Conservation (phyloP, 2,329 filamentous ascomycete genomes). For the Cordyceps javanica region DNA sequence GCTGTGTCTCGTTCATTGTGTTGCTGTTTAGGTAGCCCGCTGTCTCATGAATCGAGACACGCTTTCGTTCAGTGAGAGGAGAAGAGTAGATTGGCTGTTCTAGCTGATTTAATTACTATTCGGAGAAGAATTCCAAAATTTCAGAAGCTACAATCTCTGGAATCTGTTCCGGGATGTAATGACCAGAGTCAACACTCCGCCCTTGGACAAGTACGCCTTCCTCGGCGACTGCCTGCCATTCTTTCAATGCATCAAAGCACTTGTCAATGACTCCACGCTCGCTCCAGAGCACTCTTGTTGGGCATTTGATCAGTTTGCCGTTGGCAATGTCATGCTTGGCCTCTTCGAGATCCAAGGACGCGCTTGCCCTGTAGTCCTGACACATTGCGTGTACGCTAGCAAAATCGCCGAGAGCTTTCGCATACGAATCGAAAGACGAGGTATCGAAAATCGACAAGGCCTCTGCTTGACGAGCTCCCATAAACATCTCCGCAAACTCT, state of each 20-base stretch:
- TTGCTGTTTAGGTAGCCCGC: too few relatives aligned
- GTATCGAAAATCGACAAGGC: constrained; percentile 29
- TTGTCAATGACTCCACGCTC: constrained; percentile 41
- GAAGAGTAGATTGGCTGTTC: neutral
- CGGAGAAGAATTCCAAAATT: constrained; percentile 32
- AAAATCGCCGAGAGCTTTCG: constrained; percentile 33
- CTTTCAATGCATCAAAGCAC: constrained; percentile 40
- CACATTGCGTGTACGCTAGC: constrained; percentile 42
- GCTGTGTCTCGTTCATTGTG: too few relatives aligned
- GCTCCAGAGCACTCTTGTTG: constrained; percentile 46
- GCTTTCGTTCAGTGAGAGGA: neutral
- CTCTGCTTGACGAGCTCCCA: constrained; percentile 25
- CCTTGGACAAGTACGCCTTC: constrained; percentile 31
- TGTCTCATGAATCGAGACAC: neutral
- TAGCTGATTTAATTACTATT: constrained; percentile 21
- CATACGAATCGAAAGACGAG: constrained; percentile 35
- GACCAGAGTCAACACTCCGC: constrained; percentile 38
- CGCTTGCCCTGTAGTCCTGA: constrained; percentile 50
- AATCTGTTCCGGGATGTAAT: constrained; percentile 46
- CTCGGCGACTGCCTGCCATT: constrained; percentile 43
- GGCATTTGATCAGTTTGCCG: constrained; percentile 38
- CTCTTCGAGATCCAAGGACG: constrained; percentile 46
- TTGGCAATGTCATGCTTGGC: constrained; percentile 37
- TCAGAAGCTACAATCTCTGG: constrained; percentile 39
- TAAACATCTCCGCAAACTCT: constrained; percentile 35